Base-by-base conservation (phyloP, 1,284 basidiomycete genomes). In the Ustilago cynodontis region DNA sequence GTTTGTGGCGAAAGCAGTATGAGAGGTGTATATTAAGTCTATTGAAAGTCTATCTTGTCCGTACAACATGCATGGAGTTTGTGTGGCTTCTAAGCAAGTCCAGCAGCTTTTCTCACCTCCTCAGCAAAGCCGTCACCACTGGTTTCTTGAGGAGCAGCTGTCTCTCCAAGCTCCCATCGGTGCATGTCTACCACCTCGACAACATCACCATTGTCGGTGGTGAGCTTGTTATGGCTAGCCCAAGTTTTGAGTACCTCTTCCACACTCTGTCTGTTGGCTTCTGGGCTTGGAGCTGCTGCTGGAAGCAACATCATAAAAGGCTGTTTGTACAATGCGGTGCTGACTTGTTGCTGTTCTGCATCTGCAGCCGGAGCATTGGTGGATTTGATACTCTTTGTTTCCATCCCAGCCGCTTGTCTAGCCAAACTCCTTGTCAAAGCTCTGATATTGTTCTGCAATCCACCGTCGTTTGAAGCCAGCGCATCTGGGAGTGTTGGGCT, bases 381-480 rank as follows among this genome's bases (percentile, higher is more conserved):
- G 52, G 87, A 79, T 14, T 81, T 87, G 49, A 97, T 88, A 0
- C 88, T 88, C n/a, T 86, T 87, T 0, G 94, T 94, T 28, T 93
- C 90, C 86, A 95, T 93, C 1, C 94, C 95, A 11, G 92, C 92
- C 37, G 94, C 91, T 86, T 97, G 95, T 56, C 94, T 89, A 1
- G 92, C 93, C 9, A 97, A 79, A 6, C 92, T 90, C 22, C 93
- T 90, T 71, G 92, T 91, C 3, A 97, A 87, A n/a, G 89, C 88
- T 28, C 89, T 88, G 22, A 71, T 58, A 31, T 18, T 96, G 87
- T 3, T 90, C 88, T 68, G 75, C 1, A 68, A 49, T 33, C 58
- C 33, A 0, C 33, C 50, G 1, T 39, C 49, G 14, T 14, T 49
- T 5, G 58, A 28, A 1, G 52, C 22, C 0, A 76, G 59, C 1